Conservation (phyloP, 768 basidiomycete genomes). For the Tephrocybe rancida region DNA sequence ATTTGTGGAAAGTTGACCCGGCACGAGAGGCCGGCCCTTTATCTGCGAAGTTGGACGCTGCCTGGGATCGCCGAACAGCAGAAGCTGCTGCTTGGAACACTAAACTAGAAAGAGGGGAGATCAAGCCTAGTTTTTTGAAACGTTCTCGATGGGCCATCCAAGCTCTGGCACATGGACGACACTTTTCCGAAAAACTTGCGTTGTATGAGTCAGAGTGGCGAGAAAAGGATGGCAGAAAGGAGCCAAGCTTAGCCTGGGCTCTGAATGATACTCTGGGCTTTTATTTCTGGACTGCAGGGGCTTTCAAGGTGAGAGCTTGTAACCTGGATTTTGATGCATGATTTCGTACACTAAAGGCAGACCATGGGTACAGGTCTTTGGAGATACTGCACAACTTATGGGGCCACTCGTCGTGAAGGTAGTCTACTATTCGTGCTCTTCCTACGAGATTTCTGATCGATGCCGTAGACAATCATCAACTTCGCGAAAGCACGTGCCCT, state of each 20-base stretch:
- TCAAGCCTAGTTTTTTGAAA: conserved; percentile 40
- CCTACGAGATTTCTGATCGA: not conserved
- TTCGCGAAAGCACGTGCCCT: conserved; percentile 53
- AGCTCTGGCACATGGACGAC: conserved; percentile 24
- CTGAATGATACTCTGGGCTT: conserved; percentile 61
- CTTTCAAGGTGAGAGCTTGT: conserved; percentile 47
- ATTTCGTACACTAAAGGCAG: not conserved
- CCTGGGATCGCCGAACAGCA: conserved; percentile 51
- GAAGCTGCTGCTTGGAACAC: conserved; percentile 60
- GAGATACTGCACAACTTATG: conserved; percentile 64
- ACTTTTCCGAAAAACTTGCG: conserved; percentile 26
- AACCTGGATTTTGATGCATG: not conserved
- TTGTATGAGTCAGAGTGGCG: conserved; percentile 46
- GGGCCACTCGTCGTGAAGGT: conserved; percentile 65
- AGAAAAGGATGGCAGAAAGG: conserved; percentile 41
- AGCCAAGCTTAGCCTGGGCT: conserved; percentile 59
- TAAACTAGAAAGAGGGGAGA: conserved; percentile 44
- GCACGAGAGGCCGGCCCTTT: conserved; percentile 50
- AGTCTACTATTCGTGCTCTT: conserved; percentile 1
- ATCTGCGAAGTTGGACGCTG: conserved; percentile 53
- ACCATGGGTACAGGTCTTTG: conserved; percentile 45
- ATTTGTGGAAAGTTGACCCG: conserved; percentile 69
- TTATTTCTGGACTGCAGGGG: conserved; percentile 65
- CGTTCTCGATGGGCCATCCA: conserved; percentile 45
- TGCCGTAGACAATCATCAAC: conserved; percentile 56